Conservation (phyloP, 2,329 filamentous ascomycete species). For the Ambrosiella cleistominuta region DNA sequence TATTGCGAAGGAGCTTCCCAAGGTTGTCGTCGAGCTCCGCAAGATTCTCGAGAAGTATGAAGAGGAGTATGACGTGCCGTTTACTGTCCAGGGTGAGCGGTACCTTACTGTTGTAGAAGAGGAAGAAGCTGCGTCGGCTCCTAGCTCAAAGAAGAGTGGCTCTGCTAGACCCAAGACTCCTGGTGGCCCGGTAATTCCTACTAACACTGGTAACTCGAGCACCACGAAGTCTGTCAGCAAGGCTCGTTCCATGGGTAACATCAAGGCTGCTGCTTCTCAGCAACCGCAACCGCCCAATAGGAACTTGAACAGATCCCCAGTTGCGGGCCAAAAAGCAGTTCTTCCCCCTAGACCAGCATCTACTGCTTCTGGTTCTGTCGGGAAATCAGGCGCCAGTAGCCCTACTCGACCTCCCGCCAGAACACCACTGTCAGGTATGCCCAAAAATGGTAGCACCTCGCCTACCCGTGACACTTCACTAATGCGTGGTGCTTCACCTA, state of each 20-base stretch:
- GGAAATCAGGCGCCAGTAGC: slow-evolving; percentile 23
- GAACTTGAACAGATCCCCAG: slow-evolving; percentile 37
- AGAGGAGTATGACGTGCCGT: slow-evolving; percentile 82
- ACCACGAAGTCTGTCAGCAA: slow-evolving; percentile 20
- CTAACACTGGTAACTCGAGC: slow-evolving; percentile 34
- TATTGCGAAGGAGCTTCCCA: slow-evolving; percentile 88
- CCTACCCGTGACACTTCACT: slow-evolving; percentile 44
- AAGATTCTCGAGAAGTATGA: slow-evolving; percentile 77
- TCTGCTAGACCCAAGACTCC: slow-evolving; percentile 25
- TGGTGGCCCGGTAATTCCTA: slow-evolving; percentile 50
- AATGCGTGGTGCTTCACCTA: not conserved
- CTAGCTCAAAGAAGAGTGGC: slow-evolving; percentile 25
- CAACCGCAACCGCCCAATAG: slow-evolving; percentile 19
- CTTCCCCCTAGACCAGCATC: slow-evolving; percentile 18
- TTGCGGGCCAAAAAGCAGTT: slow-evolving; percentile 18
- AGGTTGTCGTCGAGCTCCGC: slow-evolving; percentile 67
- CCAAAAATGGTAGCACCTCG: slow-evolving; percentile 55
- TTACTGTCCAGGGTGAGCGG: slow-evolving; percentile 78
- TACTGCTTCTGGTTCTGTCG: slow-evolving; percentile 6
- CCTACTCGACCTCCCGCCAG: slow-evolving; percentile 55
- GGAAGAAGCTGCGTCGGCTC: slow-evolving; percentile 25
- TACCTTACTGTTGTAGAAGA: slow-evolving; percentile 74
- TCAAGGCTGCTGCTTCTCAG: slow-evolving; percentile 5
- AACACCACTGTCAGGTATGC: slow-evolving; percentile 49
- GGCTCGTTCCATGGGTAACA: slow-evolving; percentile 14